Percentiles rank a stretch among this genome's conserved stretches.
Conservation (phyloP, 306 rosid genomes). For the Astragalus membranaceus region DNA sequence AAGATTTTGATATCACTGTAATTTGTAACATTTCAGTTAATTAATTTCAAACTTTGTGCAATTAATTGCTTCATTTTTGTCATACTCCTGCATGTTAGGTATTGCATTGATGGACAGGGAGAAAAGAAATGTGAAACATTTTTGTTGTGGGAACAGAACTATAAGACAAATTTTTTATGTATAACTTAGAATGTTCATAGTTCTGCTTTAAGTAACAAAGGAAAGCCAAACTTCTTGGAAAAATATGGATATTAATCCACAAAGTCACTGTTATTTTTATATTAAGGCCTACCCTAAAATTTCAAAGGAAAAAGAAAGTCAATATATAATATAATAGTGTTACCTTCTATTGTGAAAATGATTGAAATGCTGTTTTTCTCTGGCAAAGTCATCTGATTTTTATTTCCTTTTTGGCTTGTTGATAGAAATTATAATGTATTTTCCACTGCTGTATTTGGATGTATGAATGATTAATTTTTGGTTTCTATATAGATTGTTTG, state of each 20-base stretch:
- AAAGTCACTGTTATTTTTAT: background rate
- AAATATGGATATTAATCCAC: background rate
- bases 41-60: background rate
- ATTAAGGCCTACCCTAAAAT: background rate
- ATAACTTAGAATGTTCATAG: background rate
- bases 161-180: background rate
- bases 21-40: background rate
- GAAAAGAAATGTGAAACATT: background rate
- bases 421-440: background rate
- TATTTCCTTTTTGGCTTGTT: background rate
- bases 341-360: no score
- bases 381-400: no score
- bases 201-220: background rate
- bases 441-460: background rate
- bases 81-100: background rate
- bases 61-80: background rate
- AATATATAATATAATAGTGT: no score
- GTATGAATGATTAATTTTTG: background rate
- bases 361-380: no score
- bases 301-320: background rate
- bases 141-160: background rate
- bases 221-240: background rate
- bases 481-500: constrained; percentile 67
- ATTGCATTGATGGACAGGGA: background rate
- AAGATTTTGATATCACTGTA: background rate